Conservation (phyloP, 225 moss, liverwort and hornwort genomes). For the Bryoerythrophyllum caledonicum region DNA sequence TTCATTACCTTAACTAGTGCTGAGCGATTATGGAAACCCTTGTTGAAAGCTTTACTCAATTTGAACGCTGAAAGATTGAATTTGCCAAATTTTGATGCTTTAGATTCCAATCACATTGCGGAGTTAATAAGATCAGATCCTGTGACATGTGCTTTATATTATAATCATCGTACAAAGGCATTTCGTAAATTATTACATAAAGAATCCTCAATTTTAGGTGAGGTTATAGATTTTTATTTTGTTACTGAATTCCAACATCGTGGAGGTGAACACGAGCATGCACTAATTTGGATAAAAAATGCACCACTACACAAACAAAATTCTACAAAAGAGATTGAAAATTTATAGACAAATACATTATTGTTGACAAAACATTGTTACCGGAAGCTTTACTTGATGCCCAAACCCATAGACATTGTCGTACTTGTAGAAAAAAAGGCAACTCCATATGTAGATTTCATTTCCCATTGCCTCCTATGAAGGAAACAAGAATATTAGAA, state of each 20-base stretch:
- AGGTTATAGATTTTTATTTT: too few species aligned
- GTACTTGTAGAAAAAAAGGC: not conserved
- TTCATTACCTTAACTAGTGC: not conserved
- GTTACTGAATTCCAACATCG: too few species aligned
- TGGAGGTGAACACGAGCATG: not conserved
- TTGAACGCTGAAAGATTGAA: not conserved
- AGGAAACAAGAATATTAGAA: not conserved
- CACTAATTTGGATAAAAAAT: not conserved
- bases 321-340: not conserved
- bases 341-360: not conserved
- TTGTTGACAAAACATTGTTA: not conserved
- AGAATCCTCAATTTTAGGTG: too few species aligned
- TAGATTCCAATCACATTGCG: not conserved
- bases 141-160: not conserved
- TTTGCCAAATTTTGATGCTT: not conserved
- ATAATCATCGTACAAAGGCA: not conserved
- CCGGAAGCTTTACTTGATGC: not conserved
- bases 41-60: not conserved
- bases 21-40: not conserved
- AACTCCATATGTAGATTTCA: not conserved
- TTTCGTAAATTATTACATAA: not conserved
- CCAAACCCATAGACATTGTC: not conserved
- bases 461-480: not conserved
- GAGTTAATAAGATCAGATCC: not conserved
- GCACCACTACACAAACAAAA: not conserved